Percentiles rank a stretch among this genome's conserved stretches.
Evolutionary conservation across 2,329 filamentous ascomycete genomes (phyloP).

Genomic region (Neopestalotiopsis sp.): DNA sequence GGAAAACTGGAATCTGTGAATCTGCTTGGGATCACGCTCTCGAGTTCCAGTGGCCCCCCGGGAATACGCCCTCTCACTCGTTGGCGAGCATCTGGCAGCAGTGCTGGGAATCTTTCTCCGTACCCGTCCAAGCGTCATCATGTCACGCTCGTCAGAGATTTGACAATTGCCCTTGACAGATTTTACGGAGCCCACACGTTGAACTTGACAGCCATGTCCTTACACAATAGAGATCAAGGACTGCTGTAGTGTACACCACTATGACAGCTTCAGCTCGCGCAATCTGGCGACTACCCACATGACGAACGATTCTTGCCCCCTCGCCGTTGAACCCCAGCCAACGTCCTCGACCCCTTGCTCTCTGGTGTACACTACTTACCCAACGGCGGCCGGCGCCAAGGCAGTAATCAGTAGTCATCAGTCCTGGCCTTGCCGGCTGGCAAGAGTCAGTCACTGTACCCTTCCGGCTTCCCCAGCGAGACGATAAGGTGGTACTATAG

Average conservation of each 20-base stretch:
- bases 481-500: too few relatives aligned
- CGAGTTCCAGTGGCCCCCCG: neutral
- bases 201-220: neutral
- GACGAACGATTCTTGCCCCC: neutral
- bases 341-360: neutral
- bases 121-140: neutral
- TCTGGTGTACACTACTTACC: neutral
- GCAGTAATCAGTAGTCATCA: neutral
- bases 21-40: neutral
- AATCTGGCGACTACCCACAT: constrained; percentile 1
- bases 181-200: neutral
- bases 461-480: neutral
- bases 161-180: neutral
- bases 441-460: neutral
- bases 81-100: neutral
- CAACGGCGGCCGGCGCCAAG: neutral
- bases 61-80: neutral
- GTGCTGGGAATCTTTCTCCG: neutral
- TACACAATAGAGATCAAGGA: neutral
- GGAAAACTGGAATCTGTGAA: neutral
- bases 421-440: neutral
- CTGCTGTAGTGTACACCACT: neutral
- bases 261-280: neutral
- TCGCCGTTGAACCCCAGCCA: neutral
- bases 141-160: neutral